Percentiles rank a stretch among this genome's conserved stretches.
phyloP scores from a whole-genome alignment of 305 asterid genomes.

The Fraxinus floribunda region DNA sequence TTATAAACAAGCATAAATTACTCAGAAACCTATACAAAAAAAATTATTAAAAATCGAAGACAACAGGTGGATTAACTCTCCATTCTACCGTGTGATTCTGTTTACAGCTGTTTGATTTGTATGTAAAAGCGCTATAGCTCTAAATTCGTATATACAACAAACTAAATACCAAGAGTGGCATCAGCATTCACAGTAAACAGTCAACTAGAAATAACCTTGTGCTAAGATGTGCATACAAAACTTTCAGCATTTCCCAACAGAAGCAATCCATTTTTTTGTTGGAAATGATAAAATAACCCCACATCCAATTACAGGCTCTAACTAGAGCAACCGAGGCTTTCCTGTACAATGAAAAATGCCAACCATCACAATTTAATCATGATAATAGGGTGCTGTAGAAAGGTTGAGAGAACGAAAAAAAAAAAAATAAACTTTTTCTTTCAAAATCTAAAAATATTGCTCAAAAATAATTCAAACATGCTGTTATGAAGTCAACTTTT shows the following conservation, averaged over 20 bases:
- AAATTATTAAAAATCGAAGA: neutral
- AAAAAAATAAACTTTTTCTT: neutral
- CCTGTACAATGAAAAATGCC: constrained; percentile 29
- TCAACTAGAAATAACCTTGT: neutral
- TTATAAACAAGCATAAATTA: neutral
- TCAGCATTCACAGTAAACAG: neutral
- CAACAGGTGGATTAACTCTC: constrained; percentile 5
- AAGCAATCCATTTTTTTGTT: neutral
- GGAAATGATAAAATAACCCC: neutral
- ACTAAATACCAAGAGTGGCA: neutral
- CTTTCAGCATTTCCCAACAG: constrained; percentile 11
- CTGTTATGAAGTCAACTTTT: neutral
- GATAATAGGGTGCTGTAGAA: neutral
- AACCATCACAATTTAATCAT: constrained; percentile 1
- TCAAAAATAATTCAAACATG: neutral
- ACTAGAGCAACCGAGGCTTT: constrained; percentile 36
- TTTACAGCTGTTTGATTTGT: constrained; percentile 11
- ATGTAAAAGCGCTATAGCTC: neutral
- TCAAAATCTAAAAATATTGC: neutral
- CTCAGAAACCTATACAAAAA: neutral
- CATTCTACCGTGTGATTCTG: neutral
- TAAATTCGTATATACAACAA: neutral
- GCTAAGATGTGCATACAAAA: neutral
- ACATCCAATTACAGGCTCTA: constrained; percentile 8
- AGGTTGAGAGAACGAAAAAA: neutral